These are phyloP conservation scores for Phytopythium sindhum DNA, from an alignment of 352 stramenopile genomes.

Conservation along the genomic window DNA sequence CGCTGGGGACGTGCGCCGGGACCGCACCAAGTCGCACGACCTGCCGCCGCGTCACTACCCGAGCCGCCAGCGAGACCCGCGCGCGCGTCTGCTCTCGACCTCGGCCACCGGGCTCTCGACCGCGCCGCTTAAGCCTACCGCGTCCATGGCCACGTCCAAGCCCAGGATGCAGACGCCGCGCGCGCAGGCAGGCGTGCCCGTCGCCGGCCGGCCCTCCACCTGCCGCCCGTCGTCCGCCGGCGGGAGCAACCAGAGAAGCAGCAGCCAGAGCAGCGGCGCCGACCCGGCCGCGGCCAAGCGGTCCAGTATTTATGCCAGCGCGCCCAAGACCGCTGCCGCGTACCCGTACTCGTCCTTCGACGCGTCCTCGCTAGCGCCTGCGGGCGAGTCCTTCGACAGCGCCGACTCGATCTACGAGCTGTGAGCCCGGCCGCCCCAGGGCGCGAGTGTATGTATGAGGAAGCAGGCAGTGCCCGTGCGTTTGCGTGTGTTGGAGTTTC, in stretches of 20 bases:
- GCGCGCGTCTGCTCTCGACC: neutral
- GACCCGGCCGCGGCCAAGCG: neutral
- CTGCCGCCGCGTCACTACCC: neutral
- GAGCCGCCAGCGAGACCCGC: conserved; percentile 1
- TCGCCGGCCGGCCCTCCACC: neutral
- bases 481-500: neutral
- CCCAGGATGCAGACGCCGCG: conserved; percentile 5
- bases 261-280: neutral
- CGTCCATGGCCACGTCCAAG: neutral
- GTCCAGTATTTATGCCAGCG: neutral
- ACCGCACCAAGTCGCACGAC: conserved; percentile 6
- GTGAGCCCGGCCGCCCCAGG: neutral
- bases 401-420: neutral
- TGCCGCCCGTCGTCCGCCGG: neutral
- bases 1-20: neutral
- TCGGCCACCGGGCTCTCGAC: neutral
- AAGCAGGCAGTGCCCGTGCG: neutral
- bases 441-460: too few species aligned
- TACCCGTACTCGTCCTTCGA: neutral
- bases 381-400: conserved; percentile 1
- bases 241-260: neutral
- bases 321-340: neutral
- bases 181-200: neutral
- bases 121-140: neutral
- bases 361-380: neutral